Percentiles rank a stretch among this genome's conserved stretches.
phyloP scores from a whole-genome alignment of 257 asterid species.

The Solanum etuberosum region DNA sequence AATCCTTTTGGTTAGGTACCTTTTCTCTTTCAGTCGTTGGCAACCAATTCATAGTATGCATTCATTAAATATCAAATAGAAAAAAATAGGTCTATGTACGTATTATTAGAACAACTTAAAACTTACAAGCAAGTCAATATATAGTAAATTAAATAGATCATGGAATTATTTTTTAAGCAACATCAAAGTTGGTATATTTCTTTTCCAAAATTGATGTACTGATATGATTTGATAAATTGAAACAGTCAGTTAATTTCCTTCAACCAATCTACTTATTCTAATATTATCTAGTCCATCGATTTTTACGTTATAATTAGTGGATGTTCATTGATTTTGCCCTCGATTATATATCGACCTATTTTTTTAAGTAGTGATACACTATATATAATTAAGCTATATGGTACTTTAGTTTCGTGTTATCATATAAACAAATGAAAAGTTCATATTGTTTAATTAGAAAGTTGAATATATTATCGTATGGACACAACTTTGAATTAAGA shows the following conservation, averaged over 20 bases:
- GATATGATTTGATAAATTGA: background rate
- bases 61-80: background rate
- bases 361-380: background rate
- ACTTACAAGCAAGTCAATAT: background rate
- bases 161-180: background rate
- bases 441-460: background rate
- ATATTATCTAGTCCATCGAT: background rate
- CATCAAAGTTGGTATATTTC: background rate
- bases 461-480: background rate
- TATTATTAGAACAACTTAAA: background rate
- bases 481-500: background rate
- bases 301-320: background rate
- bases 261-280: background rate
- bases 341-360: no score
- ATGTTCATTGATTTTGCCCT: background rate
- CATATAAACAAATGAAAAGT: background rate
- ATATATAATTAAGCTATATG: background rate
- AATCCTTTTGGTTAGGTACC: background rate
- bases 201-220: background rate
- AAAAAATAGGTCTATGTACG: background rate
- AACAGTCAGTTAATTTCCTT: background rate
- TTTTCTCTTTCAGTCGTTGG: background rate
- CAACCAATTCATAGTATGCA: background rate
- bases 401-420: background rate
- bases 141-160: background rate